Percentiles rank a stretch among this genome's conserved stretches.
phyloP scores from a whole-genome alignment of 169 alveolate genomes.

The Cryptosporidium ryanae region DNA sequence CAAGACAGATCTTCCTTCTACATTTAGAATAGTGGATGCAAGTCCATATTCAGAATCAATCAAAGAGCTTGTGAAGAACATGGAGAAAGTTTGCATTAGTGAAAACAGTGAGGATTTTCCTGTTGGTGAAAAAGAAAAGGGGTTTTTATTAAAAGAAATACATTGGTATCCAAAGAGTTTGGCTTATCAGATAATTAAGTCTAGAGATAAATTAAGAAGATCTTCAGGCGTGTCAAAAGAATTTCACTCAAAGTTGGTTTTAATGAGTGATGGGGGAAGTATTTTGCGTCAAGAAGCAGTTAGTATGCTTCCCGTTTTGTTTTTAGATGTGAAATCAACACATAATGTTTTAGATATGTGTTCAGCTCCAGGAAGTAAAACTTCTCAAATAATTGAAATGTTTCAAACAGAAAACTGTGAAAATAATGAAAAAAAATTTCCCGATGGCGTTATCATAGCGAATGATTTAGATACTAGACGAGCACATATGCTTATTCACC shows the following conservation, averaged over 20 bases:
- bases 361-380: slow-evolving; percentile 93
- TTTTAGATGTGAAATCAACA: slow-evolving; percentile 80
- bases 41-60: slow-evolving; percentile 76
- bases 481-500: slow-evolving; percentile 94
- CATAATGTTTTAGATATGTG: slow-evolving; percentile 88
- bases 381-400: slow-evolving; percentile 84
- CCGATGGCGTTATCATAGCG: slow-evolving; percentile 89
- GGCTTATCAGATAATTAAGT: slow-evolving; percentile 78
- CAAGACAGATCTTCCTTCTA: slow-evolving; percentile 84
- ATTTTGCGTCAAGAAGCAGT: slow-evolving; percentile 90
- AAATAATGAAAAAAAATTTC: slow-evolving; percentile 1
- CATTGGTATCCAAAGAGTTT: slow-evolving; percentile 76
- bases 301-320: slow-evolving; percentile 88
- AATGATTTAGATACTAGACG: slow-evolving; percentile 93
- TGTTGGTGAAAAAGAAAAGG: slow-evolving; percentile 65
- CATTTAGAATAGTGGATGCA: slow-evolving; percentile 83
- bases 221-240: slow-evolving; percentile 76
- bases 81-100: slow-evolving; percentile 1
- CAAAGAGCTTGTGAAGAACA: slow-evolving; percentile 66
- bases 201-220: slow-evolving; percentile 81
- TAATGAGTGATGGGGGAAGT: slow-evolving; percentile 83
- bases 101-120: slow-evolving; percentile 41
- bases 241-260: slow-evolving; percentile 78
- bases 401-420: slow-evolving; percentile 58
- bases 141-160: slow-evolving; percentile 66